Conservation (phyloP, 2,329 filamentous ascomycete genomes). For the Ascochyta clinopodiicola region DNA sequence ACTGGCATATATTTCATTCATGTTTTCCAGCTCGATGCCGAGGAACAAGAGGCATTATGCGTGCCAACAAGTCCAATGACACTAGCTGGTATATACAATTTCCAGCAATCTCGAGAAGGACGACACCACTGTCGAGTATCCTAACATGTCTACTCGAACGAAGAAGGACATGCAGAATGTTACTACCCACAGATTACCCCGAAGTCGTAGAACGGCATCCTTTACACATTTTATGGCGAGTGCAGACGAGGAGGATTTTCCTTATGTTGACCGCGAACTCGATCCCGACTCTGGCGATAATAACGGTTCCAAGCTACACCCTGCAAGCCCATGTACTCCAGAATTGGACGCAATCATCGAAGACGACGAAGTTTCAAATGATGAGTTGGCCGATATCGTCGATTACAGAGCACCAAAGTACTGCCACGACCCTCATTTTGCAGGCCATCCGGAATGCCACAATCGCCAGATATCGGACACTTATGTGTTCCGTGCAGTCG, state of each 20-base stretch:
- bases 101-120: not conserved
- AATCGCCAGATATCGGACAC: not conserved
- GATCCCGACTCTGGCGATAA: constrained; percentile 1
- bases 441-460: not conserved
- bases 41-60: constrained; percentile 5
- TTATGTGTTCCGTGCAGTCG: not conserved
- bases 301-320: not conserved
- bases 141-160: too few species aligned
- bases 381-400: not conserved
- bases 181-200: not conserved
- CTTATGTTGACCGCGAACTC: not conserved
- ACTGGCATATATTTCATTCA: constrained; percentile 11
- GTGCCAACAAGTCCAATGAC: not conserved
- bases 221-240: constrained; percentile 11
- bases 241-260: not conserved
- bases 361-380: not conserved
- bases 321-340: not conserved
- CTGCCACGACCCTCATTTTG: constrained; percentile 7
- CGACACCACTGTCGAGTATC: not conserved
- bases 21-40: not conserved
- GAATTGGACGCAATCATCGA: not conserved
- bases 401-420: not conserved
- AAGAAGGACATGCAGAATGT: not conserved
- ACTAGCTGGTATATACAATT: not conserved
- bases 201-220: constrained; percentile 1